These are phyloP conservation scores for Russula virescens DNA, from an alignment of 768 basidiomycete genomes.

Conservation along the genomic window DNA sequence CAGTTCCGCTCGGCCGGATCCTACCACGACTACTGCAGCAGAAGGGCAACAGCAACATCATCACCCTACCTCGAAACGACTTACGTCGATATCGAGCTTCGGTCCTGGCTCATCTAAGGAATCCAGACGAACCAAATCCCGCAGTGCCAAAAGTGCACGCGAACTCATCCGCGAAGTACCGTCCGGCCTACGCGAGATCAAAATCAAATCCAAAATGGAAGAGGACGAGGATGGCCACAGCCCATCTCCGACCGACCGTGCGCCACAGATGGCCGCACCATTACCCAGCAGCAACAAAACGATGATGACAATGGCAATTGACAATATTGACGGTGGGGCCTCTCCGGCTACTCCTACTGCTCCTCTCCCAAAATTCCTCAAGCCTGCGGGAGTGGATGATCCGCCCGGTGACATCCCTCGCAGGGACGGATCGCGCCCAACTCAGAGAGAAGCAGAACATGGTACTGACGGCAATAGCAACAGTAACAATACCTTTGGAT, in stretches of 20 bases:
- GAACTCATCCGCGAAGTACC: slow-evolving; percentile 16
- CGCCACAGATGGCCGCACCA: background rate
- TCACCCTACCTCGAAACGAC: slow-evolving; percentile 14
- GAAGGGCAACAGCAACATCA: background rate
- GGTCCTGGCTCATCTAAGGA: slow-evolving; percentile 9
- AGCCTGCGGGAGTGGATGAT: slow-evolving; percentile 17
- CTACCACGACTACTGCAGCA: background rate
- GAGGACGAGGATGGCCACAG: no score
- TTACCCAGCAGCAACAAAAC: background rate
- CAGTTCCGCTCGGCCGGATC: slow-evolving; percentile 4
- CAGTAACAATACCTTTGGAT: background rate
- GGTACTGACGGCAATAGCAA: no score
- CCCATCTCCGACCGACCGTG: background rate
- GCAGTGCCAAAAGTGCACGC: slow-evolving; percentile 11
- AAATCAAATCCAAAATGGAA: background rate
- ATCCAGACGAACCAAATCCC: slow-evolving; percentile 3
- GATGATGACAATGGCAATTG: no score
- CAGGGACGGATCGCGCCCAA: slow-evolving; percentile 8
- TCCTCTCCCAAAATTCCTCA: slow-evolving; percentile 5
- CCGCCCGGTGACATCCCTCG: slow-evolving; percentile 11
- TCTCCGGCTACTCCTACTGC: background rate
- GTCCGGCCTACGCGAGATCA: background rate
- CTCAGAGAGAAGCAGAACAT: background rate
- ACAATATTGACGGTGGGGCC: background rate
- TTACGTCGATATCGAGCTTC: slow-evolving; percentile 20